Evolutionary conservation across 108 stramenopile genomes (phyloP).

Genomic region (Craspedostauros australis): DNA sequence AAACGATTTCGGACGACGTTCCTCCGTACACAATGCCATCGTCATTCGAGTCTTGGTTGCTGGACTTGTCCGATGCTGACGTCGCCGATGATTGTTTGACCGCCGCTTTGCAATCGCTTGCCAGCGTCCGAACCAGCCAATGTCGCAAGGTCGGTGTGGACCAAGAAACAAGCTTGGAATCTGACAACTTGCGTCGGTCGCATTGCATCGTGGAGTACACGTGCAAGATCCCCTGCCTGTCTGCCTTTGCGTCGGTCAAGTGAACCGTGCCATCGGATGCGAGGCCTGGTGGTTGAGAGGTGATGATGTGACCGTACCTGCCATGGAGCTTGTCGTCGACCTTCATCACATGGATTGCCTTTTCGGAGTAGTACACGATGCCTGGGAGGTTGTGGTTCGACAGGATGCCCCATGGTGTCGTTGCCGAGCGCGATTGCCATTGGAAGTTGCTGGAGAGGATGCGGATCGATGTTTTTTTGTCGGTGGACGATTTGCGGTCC

Average conservation of each 20-base stretch:
- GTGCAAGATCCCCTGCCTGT: constrained; percentile 47
- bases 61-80: not conserved
- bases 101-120: constrained; percentile 43
- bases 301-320: too few relatives aligned
- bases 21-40: constrained; percentile 37
- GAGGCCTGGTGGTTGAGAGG: constrained; percentile 40
- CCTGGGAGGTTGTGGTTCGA: constrained; percentile 6
- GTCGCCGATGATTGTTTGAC: not conserved
- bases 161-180: constrained; percentile 25
- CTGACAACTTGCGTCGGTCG: constrained; percentile 25
- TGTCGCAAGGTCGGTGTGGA: constrained; percentile 51
- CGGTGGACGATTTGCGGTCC: too few relatives aligned
- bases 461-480: too few relatives aligned
- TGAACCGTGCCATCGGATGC: constrained; percentile 46
- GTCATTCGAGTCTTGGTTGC: constrained; percentile 9
- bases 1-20: constrained; percentile 42
- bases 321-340: too few relatives aligned
- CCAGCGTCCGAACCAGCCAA: constrained; percentile 57
- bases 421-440: too few relatives aligned
- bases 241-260: constrained; percentile 23
- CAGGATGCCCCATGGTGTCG: too few relatives aligned
- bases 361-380: constrained; percentile 19
- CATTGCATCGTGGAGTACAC: constrained; percentile 54
- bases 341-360: constrained; percentile 12
- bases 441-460: too few relatives aligned